Evolutionary conservation across 73 alveolate species (phyloP).

Genomic region (Symbiodinium natans): DNA sequence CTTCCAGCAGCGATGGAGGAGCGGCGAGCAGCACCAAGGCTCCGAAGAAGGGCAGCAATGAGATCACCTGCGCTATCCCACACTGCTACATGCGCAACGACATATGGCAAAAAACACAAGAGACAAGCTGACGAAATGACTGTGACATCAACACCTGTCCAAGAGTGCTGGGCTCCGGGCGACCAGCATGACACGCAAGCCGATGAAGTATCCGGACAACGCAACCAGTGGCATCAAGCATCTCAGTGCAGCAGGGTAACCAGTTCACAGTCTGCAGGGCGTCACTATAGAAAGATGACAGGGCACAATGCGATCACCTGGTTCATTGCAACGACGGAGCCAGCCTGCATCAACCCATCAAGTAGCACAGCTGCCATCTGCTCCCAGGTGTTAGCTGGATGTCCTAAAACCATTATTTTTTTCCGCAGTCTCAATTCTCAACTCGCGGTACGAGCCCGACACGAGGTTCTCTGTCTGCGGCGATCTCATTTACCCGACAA

Average conservation of each 20-base stretch:
- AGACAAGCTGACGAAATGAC: too few relatives aligned
- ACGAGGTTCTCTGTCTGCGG: too few relatives aligned
- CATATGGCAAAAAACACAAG: too few relatives aligned
- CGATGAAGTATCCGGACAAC: constrained; percentile 27
- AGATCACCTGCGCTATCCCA: neutral
- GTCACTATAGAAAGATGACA: too few relatives aligned
- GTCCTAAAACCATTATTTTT: too few relatives aligned
- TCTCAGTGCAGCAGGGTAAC: neutral
- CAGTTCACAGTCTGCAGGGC: too few relatives aligned
- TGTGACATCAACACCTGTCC: too few relatives aligned
- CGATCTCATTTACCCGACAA: too few relatives aligned
- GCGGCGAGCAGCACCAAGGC: neutral
- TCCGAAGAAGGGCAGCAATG: constrained; percentile 32
- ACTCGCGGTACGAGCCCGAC: too few relatives aligned
- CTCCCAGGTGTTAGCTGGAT: too few relatives aligned
- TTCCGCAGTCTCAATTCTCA: too few relatives aligned
- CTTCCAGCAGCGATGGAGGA: neutral
- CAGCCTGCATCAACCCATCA: neutral
- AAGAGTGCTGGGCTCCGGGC: constrained; percentile 11
- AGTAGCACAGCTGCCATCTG: neutral
- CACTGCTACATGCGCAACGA: neutral
- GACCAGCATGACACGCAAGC: constrained; percentile 46
- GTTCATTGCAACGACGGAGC: constrained; percentile 51
- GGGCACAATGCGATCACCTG: constrained; percentile 44
- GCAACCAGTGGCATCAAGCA: constrained; percentile 49